These are phyloP conservation scores for Cytospora piceae DNA, from an alignment of 2,329 filamentous ascomycete species.

Conservation along the genomic window DNA sequence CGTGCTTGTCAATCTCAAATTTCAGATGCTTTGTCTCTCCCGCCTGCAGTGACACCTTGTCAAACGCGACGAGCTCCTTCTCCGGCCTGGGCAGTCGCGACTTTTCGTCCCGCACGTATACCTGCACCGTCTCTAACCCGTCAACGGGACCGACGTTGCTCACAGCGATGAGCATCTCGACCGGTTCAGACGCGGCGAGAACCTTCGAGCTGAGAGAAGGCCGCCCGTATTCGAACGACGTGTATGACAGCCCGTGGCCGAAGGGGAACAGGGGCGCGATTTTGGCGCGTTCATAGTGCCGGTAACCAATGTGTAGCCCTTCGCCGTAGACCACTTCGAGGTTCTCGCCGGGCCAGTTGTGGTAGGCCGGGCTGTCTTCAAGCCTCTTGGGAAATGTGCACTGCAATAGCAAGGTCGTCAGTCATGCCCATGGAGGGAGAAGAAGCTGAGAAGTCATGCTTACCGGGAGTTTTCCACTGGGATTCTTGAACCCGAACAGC, in stretches of 20 bases:
- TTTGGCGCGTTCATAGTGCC: constrained; percentile 67
- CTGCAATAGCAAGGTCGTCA: constrained; percentile 37
- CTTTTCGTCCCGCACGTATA: constrained; percentile 67
- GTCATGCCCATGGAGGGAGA: neutral
- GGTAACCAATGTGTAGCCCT: constrained; percentile 73
- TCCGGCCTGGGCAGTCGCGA: constrained; percentile 66
- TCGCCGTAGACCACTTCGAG: constrained; percentile 71
- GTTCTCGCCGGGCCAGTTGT: constrained; percentile 76
- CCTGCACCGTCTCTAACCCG: constrained; percentile 68
- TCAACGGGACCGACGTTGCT: constrained; percentile 59
- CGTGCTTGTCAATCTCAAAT: constrained; percentile 52
- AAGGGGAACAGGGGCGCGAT: constrained; percentile 70
- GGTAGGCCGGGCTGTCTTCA: constrained; percentile 70
- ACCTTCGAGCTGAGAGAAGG: constrained; percentile 52
- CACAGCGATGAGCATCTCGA: constrained; percentile 53
- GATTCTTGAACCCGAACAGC: constrained; percentile 65
- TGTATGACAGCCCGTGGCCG: constrained; percentile 76
- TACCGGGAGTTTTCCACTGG: constrained; percentile 70
- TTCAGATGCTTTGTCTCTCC: constrained; percentile 58
- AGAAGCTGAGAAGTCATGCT: constrained; percentile 27
- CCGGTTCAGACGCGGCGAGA: constrained; percentile 43
- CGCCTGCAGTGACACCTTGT: constrained; percentile 62
- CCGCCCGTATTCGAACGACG: constrained; percentile 66
- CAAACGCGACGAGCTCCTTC: constrained; percentile 73
- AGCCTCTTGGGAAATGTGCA: constrained; percentile 67